Evolutionary conservation across 768 basidiomycete species (phyloP).

Genomic region (Podaxis sp.): DNA sequence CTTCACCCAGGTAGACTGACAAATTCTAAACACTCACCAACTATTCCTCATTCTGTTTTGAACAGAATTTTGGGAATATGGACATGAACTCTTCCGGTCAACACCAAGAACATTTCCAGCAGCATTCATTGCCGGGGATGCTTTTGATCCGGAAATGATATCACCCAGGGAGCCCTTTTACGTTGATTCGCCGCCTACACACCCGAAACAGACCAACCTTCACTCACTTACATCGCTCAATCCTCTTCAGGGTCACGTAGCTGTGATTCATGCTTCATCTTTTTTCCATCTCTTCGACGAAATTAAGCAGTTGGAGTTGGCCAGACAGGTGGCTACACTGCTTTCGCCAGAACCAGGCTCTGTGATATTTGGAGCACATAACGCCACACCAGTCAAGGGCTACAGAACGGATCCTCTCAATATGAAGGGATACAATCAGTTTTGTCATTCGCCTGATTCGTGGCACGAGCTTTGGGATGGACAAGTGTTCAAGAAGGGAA

Average conservation of each 20-base stretch:
- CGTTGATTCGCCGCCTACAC: not conserved
- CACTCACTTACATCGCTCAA: conserved; percentile 24
- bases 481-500: not conserved
- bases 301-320: conserved; percentile 29
- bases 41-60: not conserved
- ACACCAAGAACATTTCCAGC: conserved; percentile 52
- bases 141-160: conserved; percentile 46
- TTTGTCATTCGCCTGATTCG: not conserved
- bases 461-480: not conserved
- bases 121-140: conserved; percentile 55
- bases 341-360: not conserved
- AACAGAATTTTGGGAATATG: conserved; percentile 59
- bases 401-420: no score
- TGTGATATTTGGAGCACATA: not conserved
- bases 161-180: conserved; percentile 26
- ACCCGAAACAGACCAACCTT: not conserved
- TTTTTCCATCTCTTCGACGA: conserved; percentile 40
- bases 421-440: not conserved
- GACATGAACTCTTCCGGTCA: conserved; percentile 58
- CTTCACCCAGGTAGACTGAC: conserved; percentile 30
- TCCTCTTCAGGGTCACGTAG: conserved; percentile 39
- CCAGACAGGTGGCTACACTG: conserved; percentile 24
- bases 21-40: not conserved
- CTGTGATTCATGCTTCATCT: conserved; percentile 10
- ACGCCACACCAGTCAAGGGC: not conserved